Base-by-base conservation (phyloP, 176 grass and related monocot species). In the Melocanna baccifera region DNA sequence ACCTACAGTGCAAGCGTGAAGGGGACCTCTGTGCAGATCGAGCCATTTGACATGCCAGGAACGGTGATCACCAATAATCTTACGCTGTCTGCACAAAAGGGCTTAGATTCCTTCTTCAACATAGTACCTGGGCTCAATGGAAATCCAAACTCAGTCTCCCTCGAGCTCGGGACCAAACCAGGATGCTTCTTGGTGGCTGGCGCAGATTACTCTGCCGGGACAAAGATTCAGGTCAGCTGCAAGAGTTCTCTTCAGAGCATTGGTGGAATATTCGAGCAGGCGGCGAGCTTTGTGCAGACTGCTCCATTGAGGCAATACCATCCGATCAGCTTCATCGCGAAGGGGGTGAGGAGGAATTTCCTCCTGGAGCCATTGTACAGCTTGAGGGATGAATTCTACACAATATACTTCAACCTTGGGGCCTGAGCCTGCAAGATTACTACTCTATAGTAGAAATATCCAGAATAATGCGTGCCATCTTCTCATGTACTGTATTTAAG, bases 31-130 rank as follows among this genome's bases (percentile, higher is more conserved):
- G 48, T 96, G 53, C 87, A 81, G 73, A 83, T 99, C 2, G 96
- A 99, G 59, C 96, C 91, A 59, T 96, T 96, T 46, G 93, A 99
- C 85, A 55, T 96, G 34, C 96, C 93, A 48, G 90, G 96, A 80
- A 95, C 78, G n/a, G 89, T 88, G 67, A 86, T 99, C 59, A 91
- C 80, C 66, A 91, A 91, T 63, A 87, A 70, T 79, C 93, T 99
- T 34, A 87, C 67, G 57, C 43, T 96, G 23, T 94, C 91, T 23
- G 25, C n/a, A 4, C 57, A 89, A 5, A 83, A 81, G 29, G 79
- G 61, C 42, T 45, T 86, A 30, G 81, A 81, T 37, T 85, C 83
- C 46, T 29, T 90, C 7, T 99, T 92, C 83, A 88, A 85, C 39
- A 62, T 96, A 37, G 84, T 96, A 58, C 50, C 86, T 13, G 96